These are phyloP conservation scores for Pugionium dolabratum DNA, from an alignment of 345 rosid species.

Conservation along the genomic window DNA sequence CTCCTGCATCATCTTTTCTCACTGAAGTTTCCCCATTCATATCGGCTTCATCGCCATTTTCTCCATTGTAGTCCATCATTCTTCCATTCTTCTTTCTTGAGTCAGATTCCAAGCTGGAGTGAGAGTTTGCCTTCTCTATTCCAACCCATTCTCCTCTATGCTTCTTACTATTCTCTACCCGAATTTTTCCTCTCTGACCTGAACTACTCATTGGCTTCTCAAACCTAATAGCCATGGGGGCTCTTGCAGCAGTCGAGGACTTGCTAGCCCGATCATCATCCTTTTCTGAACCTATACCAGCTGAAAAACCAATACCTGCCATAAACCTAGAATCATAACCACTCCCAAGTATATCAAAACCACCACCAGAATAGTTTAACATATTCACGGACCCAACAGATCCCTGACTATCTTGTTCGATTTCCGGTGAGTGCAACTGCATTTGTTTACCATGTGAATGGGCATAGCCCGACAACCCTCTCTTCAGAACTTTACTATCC, in stretches of 20 bases:
- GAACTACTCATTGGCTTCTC: conserved; percentile 54
- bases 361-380: conserved; percentile 41
- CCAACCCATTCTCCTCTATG: conserved; percentile 80
- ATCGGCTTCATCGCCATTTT: conserved; percentile 48
- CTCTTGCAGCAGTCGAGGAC: conserved; percentile 77
- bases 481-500: conserved; percentile 60
- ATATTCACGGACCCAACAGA: conserved; percentile 50
- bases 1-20: conserved; percentile 38
- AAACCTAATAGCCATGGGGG: conserved; percentile 49
- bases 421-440: conserved; percentile 36
- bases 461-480: conserved; percentile 52
- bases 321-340: conserved; percentile 38
- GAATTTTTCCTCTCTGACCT: conserved; percentile 52
- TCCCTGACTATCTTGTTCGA: conserved; percentile 49
- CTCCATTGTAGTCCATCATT: conserved; percentile 54
- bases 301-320: conserved; percentile 50
- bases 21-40: conserved; percentile 37
- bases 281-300: conserved; percentile 58
- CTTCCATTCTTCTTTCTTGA: conserved; percentile 59
- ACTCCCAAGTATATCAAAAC: conserved; percentile 40
- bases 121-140: conserved; percentile 74
- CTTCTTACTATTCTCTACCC: conserved; percentile 72
- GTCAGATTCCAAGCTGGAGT: conserved; percentile 76
- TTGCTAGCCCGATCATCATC: conserved; percentile 76
- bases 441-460: conserved; percentile 44